phyloP scores from a whole-genome alignment of 108 stramenopile species.

The Nitzschia sp. region DNA sequence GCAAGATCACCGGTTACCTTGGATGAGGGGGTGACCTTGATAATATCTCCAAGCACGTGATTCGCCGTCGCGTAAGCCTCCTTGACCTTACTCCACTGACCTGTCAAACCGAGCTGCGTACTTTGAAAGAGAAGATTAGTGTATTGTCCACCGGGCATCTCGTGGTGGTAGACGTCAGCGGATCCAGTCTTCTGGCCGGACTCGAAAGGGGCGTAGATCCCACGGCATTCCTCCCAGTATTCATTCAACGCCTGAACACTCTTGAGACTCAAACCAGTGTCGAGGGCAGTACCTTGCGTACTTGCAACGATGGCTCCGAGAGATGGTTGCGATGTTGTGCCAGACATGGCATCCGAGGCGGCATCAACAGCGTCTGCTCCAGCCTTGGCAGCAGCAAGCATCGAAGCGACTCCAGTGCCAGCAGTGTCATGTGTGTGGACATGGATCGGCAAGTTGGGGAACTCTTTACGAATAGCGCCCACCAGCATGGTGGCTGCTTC shows the following conservation, averaged over 20 bases:
- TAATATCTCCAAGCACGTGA: constrained; percentile 92
- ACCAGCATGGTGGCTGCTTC: constrained; percentile 84
- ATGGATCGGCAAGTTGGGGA: constrained; percentile 90
- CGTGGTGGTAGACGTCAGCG: constrained; percentile 93
- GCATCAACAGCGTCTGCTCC: constrained; percentile 97
- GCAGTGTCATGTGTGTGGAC: constrained; percentile 97
- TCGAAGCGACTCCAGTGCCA: constrained; percentile 95
- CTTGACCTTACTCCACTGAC: constrained; percentile 92
- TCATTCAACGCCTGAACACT: constrained; percentile 78
- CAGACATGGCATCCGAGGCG: constrained; percentile 92
- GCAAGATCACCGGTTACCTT: constrained; percentile 98
- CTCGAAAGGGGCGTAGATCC: constrained; percentile 95
- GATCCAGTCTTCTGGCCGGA: constrained; percentile 93
- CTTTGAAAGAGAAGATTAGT: constrained; percentile 96
- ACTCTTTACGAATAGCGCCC: constrained; percentile 78
- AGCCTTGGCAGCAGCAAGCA: constrained; percentile 89
- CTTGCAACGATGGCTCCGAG: constrained; percentile 92
- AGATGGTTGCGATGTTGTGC: constrained; percentile 93
- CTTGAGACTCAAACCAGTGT: constrained; percentile 84
- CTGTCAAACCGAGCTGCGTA: constrained; percentile 89
- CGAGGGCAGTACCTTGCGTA: constrained; percentile 73
- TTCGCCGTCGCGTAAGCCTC: constrained; percentile 92
- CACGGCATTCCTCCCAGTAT: constrained; percentile 94
- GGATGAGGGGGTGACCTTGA: constrained; percentile 96
- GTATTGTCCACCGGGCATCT: constrained; percentile 98